phyloP scores from a whole-genome alignment of 176 grass and related monocot genomes.

The Bolboschoenus planiculmis region DNA sequence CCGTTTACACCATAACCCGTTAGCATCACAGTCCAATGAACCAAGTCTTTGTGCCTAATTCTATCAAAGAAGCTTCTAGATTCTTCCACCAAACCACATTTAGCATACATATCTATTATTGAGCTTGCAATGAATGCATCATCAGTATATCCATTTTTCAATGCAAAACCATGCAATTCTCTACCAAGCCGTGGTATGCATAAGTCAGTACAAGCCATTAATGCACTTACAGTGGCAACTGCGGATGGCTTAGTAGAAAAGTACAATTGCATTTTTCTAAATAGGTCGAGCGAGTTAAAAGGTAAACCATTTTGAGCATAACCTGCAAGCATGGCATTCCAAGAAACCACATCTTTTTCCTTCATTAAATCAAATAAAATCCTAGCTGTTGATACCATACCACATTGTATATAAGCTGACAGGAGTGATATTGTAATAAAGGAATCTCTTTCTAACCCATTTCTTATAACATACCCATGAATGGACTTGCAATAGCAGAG shows the following conservation, averaged over 20 bases:
- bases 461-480: conserved; percentile 56
- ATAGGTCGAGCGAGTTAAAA: conserved; percentile 32
- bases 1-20: conserved; percentile 54
- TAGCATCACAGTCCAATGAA: conserved; percentile 55
- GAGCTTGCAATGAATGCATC: conserved; percentile 47
- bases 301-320: conserved; percentile 44
- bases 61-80: conserved; percentile 41
- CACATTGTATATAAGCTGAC: conserved; percentile 43
- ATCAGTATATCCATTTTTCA: conserved; percentile 22
- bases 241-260: conserved; percentile 13
- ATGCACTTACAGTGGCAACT: conserved; percentile 37
- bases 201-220: conserved; percentile 57
- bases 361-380: conserved; percentile 28
- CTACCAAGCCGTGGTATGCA: conserved; percentile 37
- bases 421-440: conserved; percentile 42
- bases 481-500: conserved; percentile 32
- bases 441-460: conserved; percentile 48
- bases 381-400: conserved; percentile 17
- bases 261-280: conserved; percentile 36
- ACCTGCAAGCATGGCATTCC: conserved; percentile 56
- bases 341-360: conserved; percentile 38
- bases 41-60: conserved; percentile 30
- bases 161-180: conserved; percentile 45
- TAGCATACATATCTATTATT: conserved; percentile 59
- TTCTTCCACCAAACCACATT: conserved; percentile 46